Conservation (phyloP, 495 filamentous ascomycete genomes). For the Amniculicola lignicola region DNA sequence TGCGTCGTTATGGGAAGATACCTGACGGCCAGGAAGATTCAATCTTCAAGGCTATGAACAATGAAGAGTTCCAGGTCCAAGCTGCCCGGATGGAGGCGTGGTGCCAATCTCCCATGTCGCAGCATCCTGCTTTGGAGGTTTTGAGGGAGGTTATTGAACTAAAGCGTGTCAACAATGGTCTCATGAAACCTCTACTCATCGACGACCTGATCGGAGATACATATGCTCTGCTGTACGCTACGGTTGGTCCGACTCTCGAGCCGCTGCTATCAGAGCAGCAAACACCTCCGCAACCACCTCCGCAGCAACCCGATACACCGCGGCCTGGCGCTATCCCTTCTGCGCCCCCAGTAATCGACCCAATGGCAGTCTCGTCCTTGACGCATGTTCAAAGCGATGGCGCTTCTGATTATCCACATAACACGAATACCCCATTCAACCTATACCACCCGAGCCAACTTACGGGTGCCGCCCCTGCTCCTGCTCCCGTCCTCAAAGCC, state of each 20-base stretch:
- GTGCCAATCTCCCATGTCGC: conserved; percentile 44
- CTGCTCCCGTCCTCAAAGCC: conserved; percentile 3
- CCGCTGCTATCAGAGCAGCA: conserved; percentile 40
- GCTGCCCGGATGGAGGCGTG: conserved; percentile 55
- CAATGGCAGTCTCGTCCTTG: neutral
- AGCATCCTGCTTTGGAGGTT: conserved; percentile 59
- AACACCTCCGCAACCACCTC: conserved; percentile 14
- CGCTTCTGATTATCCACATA: conserved; percentile 4
- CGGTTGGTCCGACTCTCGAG: conserved; percentile 22
- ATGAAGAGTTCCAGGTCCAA: conserved; percentile 72
- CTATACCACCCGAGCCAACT: conserved; percentile 17
- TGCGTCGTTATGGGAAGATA: conserved; percentile 67
- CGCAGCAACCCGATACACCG: conserved; percentile 16
- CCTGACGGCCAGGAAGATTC: conserved; percentile 67
- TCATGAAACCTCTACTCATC: conserved; percentile 79
- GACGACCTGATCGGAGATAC: conserved; percentile 88
- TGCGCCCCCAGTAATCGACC: neutral
- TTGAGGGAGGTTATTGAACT: conserved; percentile 82
- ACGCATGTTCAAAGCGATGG: conserved; percentile 25
- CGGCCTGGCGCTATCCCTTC: neutral
- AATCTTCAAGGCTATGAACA: conserved; percentile 71
- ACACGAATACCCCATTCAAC: conserved; percentile 14
- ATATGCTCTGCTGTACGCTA: conserved; percentile 72
- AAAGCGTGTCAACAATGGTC: conserved; percentile 81
- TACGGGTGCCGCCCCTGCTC: neutral